Evolutionary conservation across 306 rosid species (phyloP), one percentile per base, ranked within the genome.

Genomic region (Citrullus colocynthis): DNA sequence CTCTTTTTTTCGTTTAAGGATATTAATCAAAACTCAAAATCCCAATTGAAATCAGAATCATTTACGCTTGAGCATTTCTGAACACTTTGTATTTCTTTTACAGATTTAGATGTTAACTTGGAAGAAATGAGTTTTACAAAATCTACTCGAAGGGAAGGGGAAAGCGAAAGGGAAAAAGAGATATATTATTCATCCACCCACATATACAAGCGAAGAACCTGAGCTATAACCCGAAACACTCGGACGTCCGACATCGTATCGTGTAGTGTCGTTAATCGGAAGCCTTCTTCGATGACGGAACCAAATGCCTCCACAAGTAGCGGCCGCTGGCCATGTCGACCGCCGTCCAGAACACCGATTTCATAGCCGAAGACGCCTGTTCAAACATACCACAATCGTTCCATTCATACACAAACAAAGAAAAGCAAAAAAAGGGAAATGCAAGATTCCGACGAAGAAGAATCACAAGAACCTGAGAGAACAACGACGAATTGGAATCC

Each of bases 251-350:
- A 42, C 45, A 41, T 41, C 45, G 9, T 41, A 42, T 8, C 37
- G 37, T 34, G 2, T 4, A 36, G 39, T 36, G 6, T 36, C 49
- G 13, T 87, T 89, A 92, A 78, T 81, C 86, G 6, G 91, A 81
- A 41, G 58, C 75, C 82, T 90, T 88, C 12, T 90, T 62, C 16
- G 92, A 63, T 37, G 88, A 54, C 0, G 96, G 83, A 17, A 85
- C 86, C 88, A 92, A 79, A 55, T 92, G 83, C 88, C 89, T 94
- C 98, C 98, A 94, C 48, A 94, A 90, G 74, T 94, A 92, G 77
- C 97, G 94, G 11, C 98, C 98, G 75, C 95, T 90, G 44, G 96
- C 98, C 97, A 92, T 94, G 78, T 94, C 98, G 59, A 94, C 95
- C 30, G 82, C 81, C 34, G 89, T 86, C 98, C 98, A 94, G 78